Evolutionary conservation across 108 stramenopile genomes (phyloP), one percentile per base, ranked within the genome.

Genomic region (Parmales sp.): DNA sequence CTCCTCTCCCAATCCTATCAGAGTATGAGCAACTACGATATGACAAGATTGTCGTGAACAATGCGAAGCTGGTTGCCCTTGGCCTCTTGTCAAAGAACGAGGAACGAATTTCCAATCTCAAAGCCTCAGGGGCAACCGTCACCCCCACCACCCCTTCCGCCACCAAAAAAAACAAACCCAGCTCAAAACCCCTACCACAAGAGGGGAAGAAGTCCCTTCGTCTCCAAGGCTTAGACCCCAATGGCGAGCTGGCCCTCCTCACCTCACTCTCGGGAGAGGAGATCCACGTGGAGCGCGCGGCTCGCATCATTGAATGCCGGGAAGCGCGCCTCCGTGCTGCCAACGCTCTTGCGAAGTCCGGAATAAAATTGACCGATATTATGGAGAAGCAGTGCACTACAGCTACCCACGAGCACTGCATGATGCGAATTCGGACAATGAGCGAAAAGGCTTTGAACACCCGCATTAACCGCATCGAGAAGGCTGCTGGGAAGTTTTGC

Each of bases 341-440:
- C 29, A 74, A 66, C 74, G 63, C 39, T 34, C 70, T 83, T 38
- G 76, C 76, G 39, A 51, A 76, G 31, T 76, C 72, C 5, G 81
- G 82, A 2, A 67, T 45, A 0, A 66, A 70, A 36, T 38, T 63
- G 31, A 74, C 79, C 19, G 87, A 81, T 9, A 75, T 63, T 38
- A 79, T 69, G 29, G 76, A 88, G 69, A 92, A 92, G 74, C 86
- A 84, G 13, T n/a, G n/a, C n/a, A n/a, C n/a, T n/a, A 92, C 91
- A 1, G 90, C 89, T 9, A 78, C 87, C n/a, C 90, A 92, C 66
- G 88, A 88, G 38, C 91, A 92, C 74, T 90, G 88, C 71, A 49
- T 82, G 9, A 87, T 86, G 88, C 73, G 91, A 64, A 82, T 90
- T 11, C 72, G 69, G 60, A 85, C 78, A 39, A 92, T 92, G 91